Percentiles rank a stretch among this genome's conserved stretches.
These are phyloP conservation scores for Tolypocladium endophyticum DNA, from an alignment of 2,329 filamentous ascomycete genomes.

Conservation along the genomic window DNA sequence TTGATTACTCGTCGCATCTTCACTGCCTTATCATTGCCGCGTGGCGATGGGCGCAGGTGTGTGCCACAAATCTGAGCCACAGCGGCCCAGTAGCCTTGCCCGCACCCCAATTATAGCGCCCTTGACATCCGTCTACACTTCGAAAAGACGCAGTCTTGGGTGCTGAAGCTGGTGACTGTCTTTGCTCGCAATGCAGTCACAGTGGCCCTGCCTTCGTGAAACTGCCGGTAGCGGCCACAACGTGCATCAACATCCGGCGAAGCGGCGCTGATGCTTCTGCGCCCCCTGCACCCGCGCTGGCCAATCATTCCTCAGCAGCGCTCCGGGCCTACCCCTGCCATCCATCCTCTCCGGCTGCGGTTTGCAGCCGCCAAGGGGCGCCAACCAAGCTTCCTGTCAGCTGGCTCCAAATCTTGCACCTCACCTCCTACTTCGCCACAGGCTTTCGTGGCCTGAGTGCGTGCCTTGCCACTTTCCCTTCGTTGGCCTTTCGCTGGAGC, in stretches of 20 bases:
- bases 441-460: constrained; percentile 9
- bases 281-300: neutral
- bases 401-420: neutral
- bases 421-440: constrained; percentile 10
- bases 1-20: neutral
- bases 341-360: neutral
- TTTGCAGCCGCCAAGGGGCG: neutral
- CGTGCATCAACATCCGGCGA: neutral
- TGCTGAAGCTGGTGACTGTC: neutral
- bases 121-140: neutral
- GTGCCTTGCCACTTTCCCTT: constrained; percentile 2
- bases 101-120: neutral
- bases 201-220: neutral
- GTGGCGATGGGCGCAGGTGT: neutral
- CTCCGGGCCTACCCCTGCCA: neutral
- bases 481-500: neutral
- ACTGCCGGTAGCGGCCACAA: neutral
- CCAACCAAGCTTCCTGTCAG: neutral
- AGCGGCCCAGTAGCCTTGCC: neutral
- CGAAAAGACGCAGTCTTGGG: neutral
- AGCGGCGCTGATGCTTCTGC: neutral
- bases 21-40: neutral
- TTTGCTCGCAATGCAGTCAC: neutral
- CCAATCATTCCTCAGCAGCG: neutral
- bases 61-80: constrained; percentile 1